Base-by-base conservation (phyloP, 768 basidiomycete genomes). In the Chalciporus chontae region DNA sequence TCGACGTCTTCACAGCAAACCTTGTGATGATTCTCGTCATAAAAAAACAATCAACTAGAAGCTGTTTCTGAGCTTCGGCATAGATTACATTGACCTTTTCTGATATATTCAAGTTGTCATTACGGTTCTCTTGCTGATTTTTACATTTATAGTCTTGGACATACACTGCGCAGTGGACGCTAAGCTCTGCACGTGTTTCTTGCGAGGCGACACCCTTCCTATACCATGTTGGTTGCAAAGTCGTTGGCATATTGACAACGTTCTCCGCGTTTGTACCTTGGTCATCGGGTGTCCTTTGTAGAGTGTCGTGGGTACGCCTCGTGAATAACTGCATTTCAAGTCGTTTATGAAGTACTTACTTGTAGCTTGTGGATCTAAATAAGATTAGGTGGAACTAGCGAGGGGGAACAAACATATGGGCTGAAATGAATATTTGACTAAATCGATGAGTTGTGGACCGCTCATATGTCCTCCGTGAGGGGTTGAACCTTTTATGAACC, bases 11-110 rank as follows among this genome's bases (percentile, higher is more conserved):
- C 7, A 31, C 29, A 7, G 8, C 7, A 14, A 8, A 26, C 26
- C 47, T 47, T 10, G 31, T 32, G 66, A 66, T 68, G 65, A 68
- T 17, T 40, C 24, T 47, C 8, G 31, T 50, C 10, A 8, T 10
- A 31, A 69, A 72, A 73, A 70, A 70, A 78, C 63, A 72, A 84
- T 85, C 84, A 85, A 87, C 85, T 88, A 88, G 85, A 88, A 86
- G 85, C 85, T 88, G 85, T 88, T 88, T 68, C 80, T 85, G 81
- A 88, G 82, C 80, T 75, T 74, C 63, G 77, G 81, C 83, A 48
- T 75, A 78, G 85, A 85, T 81, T 79, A 67, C 52, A 69, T 54
- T 45, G 62, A 38, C 53, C 36, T 49, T 41, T 54, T 55, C 76
- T 77, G 76, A 78, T 45, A 27, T 44, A 34, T 32, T 40, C 26